Evolutionary conservation across 2,329 filamentous ascomycete species (phyloP).

Genomic region (Nothophaeocryptopus gaeumannii): DNA sequence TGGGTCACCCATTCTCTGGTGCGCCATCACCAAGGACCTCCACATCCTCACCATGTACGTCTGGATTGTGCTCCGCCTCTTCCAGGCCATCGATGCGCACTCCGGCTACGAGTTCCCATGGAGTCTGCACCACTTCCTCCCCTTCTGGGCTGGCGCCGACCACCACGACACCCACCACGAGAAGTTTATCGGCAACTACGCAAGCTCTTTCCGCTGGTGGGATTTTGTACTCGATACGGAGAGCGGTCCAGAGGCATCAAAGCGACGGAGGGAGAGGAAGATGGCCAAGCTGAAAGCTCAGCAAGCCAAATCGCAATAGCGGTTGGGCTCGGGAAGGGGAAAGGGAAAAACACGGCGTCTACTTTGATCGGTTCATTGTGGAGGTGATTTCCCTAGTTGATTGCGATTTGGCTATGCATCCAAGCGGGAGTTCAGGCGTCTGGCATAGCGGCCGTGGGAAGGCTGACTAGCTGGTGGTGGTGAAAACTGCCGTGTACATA

Average conservation of each 20-base stretch:
- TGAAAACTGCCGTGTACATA: background rate
- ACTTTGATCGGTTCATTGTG: background rate
- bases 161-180: constrained; percentile 98
- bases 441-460: constrained; percentile 1
- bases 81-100: constrained; percentile 97
- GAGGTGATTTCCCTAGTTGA: background rate
- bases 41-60: constrained; percentile 97
- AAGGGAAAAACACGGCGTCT: background rate
- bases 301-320: constrained; percentile 39
- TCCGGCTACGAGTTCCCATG: constrained; percentile 98
- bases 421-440: constrained; percentile 11
- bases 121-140: constrained; percentile 91
- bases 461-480: background rate
- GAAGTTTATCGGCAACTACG: constrained; percentile 97
- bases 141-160: constrained; percentile 95
- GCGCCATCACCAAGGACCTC: constrained; percentile 76
- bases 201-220: constrained; percentile 99
- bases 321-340: background rate
- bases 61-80: constrained; percentile 89
- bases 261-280: constrained; percentile 78
- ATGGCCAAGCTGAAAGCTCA: constrained; percentile 66
- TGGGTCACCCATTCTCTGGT: constrained; percentile 78
- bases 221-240: constrained; percentile 92
- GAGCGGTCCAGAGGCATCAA: constrained; percentile 80
- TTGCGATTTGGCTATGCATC: constrained; percentile 10